Conservation (phyloP, 768 basidiomycete species). For the Saitozyma podzolica region DNA sequence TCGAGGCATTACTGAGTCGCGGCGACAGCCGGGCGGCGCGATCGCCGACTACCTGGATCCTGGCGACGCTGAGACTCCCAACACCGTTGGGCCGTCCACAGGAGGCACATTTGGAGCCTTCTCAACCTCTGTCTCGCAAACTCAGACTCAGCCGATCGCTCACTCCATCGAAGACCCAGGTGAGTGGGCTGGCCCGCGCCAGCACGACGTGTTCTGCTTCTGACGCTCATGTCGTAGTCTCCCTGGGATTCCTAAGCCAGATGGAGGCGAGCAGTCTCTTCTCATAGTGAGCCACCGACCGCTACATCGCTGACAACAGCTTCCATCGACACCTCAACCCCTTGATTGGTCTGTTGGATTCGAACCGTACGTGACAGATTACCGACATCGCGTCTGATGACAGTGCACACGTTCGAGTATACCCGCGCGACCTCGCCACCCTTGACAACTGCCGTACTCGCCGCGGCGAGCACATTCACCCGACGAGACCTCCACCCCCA, state of each 20-base stretch:
- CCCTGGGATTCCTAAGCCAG: constrained; percentile 2
- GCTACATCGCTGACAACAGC: no score
- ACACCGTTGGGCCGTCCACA: no score
- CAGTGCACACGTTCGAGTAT: constrained; percentile 72
- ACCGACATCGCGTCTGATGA: constrained; percentile 4
- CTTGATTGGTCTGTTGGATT: constrained; percentile 13
- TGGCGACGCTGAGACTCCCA: no score
- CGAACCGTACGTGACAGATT: constrained; percentile 6
- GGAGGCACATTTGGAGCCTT: no score
- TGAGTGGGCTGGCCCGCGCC: not conserved
- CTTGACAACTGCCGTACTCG: constrained; percentile 78
- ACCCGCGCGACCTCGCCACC: constrained; percentile 77
- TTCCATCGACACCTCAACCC: constrained; percentile 16
- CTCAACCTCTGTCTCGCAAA: no score
- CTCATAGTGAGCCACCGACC: no score
- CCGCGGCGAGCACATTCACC: constrained; percentile 69
- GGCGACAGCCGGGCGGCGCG: no score
- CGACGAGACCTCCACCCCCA: not conserved
- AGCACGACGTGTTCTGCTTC: not conserved
- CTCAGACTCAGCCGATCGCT: no score
- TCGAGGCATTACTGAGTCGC: no score
- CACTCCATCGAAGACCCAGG: no score
- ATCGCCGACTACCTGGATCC: no score
- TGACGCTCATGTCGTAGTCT: constrained; percentile 3
- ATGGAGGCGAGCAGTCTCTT: constrained; percentile 4